Evolutionary conservation across 441 rosid species (phyloP).

Genomic region (Melastoma candidum): DNA sequence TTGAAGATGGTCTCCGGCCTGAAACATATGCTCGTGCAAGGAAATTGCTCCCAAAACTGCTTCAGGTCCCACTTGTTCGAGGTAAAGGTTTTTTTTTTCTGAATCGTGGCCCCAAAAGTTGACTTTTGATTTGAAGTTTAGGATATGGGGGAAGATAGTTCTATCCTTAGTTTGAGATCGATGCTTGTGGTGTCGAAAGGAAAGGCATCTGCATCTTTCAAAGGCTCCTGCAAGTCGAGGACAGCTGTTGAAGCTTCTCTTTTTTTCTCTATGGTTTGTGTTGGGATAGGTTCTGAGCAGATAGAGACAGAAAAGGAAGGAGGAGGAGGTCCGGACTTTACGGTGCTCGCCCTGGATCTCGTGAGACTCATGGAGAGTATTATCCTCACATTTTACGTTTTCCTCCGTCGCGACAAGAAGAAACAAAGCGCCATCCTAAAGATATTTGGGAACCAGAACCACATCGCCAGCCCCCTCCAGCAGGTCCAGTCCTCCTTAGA

Average conservation of each 20-base stretch:
- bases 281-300: conserved; percentile 41
- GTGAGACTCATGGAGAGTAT: conserved; percentile 52
- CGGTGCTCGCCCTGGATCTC: conserved; percentile 61
- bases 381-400: conserved; percentile 53
- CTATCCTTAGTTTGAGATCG: not conserved
- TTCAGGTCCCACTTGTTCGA: conserved; percentile 80
- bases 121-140: not conserved
- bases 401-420: conserved; percentile 79
- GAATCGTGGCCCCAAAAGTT: not conserved
- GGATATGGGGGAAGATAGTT: not conserved
- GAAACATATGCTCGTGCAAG: conserved; percentile 74
- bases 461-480: conserved; percentile 61
- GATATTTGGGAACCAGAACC: conserved; percentile 63
- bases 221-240: not conserved
- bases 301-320: conserved; percentile 24
- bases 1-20: conserved; percentile 64
- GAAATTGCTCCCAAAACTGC: conserved; percentile 63
- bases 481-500: conserved; percentile 62
- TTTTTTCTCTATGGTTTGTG: conserved; percentile 6
- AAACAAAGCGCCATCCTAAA: conserved; percentile 40
- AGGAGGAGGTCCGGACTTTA: conserved; percentile 44
- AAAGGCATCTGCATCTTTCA: not conserved
- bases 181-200: not conserved
- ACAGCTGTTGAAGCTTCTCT: not conserved
- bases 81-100: conserved; percentile 27